Base-by-base conservation (phyloP, 768 basidiomycete genomes). In the Mycena kentingensis region DNA sequence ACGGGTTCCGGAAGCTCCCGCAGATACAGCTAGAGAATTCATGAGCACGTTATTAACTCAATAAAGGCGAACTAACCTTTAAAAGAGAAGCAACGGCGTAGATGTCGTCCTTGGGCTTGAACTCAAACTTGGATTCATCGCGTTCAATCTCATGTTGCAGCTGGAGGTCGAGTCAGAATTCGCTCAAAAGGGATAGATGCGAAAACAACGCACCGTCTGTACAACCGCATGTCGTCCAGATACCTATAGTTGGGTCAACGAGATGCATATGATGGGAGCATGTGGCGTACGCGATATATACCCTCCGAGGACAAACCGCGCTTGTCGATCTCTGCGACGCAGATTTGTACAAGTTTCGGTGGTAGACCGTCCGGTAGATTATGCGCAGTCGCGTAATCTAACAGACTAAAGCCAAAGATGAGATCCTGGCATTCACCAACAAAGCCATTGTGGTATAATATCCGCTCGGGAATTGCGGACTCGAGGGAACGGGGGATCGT, bases 1-100 rank as follows among this genome's bases (percentile, higher is more conserved):
- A 97, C 76, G 3, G 94, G 91, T 63, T 97, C 94, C 2, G 93
- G 92, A 15, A 97, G 73, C 63, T 90, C 90, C 47, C 94, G 84
- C 21, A 96, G 74, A 72, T 96, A 90, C 29, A 85, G 70, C 87
- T 90, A 32, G n/a, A 61, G 41, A 21, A 19, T 38, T 13, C 13
- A 6, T 60, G 46, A 46, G 28, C 28, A 11, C 27, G 35, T 32
- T 36, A n/a, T 16, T n/a, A 36, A 7, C 3, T 27, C 7, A 39
- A 32, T 19, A 46, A 37, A 46, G 11, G 22, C 49, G 49, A 46
- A 65, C 73, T 51, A 50, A 90, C 90, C 80, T 97, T 96, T 47
- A 97, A 70, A 50, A 97, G 73, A 1, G 90, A 92, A 19, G 91
- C 80, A 26, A 95, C 87, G 25, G 85, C 88, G 65, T 83, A 91